Percentiles rank a stretch among this genome's conserved stretches.
Conservation (phyloP, 495 filamentous ascomycete species). For the Aspergillus sparsus region DNA sequence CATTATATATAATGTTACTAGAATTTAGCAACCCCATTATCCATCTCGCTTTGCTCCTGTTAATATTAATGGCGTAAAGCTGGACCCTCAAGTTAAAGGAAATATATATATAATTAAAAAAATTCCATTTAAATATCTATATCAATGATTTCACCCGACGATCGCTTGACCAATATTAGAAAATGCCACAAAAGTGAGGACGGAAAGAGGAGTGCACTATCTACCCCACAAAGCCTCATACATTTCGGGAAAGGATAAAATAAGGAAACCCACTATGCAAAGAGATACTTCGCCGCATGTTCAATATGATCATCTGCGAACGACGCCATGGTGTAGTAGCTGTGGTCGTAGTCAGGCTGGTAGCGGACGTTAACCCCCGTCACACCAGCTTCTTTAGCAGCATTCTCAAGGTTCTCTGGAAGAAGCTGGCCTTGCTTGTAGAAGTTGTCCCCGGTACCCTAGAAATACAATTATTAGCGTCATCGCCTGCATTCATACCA, state of each 20-base stretch:
- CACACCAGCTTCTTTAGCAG: conserved; percentile 70
- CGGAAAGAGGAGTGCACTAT: background rate
- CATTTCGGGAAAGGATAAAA: conserved; percentile 11
- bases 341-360: conserved; percentile 93
- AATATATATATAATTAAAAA: no score
- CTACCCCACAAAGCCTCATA: background rate
- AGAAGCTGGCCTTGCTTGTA: conserved; percentile 91
- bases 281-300: conserved; percentile 83
- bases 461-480: background rate
- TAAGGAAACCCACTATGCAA: conserved; percentile 52
- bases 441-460: conserved; percentile 92
- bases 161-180: conserved; percentile 23
- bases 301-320: conserved; percentile 90
- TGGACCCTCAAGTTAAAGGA: no score
- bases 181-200: conserved; percentile 6
- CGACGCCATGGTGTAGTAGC: conserved; percentile 88
- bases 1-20: no score
- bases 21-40: no score
- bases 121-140: conserved; percentile 8
- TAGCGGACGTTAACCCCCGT: conserved; percentile 70
- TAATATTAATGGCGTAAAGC: no score
- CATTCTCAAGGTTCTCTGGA: conserved; percentile 87
- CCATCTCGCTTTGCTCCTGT: no score
- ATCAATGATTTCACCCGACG: conserved; percentile 15
- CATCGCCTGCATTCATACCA: no score